phyloP scores from a whole-genome alignment of 139 green algal genomes.

The Chlamydomonas applanata region DNA sequence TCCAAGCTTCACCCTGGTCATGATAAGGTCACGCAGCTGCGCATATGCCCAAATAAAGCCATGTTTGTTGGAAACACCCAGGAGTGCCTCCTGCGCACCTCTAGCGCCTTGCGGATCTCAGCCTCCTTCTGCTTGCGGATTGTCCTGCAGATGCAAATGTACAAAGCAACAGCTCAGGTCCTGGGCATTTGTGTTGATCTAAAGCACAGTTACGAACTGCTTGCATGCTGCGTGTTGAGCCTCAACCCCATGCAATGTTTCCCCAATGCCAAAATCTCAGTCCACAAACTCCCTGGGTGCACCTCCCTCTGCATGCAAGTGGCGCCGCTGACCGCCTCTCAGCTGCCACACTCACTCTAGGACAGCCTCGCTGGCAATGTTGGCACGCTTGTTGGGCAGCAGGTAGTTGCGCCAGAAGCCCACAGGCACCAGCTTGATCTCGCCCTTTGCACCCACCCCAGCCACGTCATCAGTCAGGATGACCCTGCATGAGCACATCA shows the following conservation, averaged over 20 bases:
- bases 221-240: too few species aligned
- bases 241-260: too few species aligned
- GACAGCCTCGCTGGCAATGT: conserved; percentile 68
- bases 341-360: conserved; percentile 60
- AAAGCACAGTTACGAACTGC: too few species aligned
- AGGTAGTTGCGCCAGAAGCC: conserved; percentile 94
- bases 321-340: not conserved
- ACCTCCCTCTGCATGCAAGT: too few species aligned
- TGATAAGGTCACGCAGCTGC: too few species aligned
- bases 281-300: too few species aligned
- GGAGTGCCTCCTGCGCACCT: too few species aligned
- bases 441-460: conserved; percentile 27
- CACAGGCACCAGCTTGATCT: conserved; percentile 61
- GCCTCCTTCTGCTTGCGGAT: conserved; percentile 62
- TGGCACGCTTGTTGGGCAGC: conserved; percentile 66
- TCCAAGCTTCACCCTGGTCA: too few species aligned
- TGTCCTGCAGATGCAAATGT: conserved; percentile 27
- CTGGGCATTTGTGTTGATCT: not conserved
- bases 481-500: conserved; percentile 12
- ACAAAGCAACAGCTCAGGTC: not conserved
- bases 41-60: too few species aligned
- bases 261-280: too few species aligned
- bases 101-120: conserved; percentile 40
- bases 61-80: too few species aligned
- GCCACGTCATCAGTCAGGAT: conserved; percentile 31